A percentile compares a stretch with the other conserved stretches of the same genome.
Evolutionary conservation across 1,139 yeast genomes (phyloP).

Genomic region (Suhomyces coccinellae): DNA sequence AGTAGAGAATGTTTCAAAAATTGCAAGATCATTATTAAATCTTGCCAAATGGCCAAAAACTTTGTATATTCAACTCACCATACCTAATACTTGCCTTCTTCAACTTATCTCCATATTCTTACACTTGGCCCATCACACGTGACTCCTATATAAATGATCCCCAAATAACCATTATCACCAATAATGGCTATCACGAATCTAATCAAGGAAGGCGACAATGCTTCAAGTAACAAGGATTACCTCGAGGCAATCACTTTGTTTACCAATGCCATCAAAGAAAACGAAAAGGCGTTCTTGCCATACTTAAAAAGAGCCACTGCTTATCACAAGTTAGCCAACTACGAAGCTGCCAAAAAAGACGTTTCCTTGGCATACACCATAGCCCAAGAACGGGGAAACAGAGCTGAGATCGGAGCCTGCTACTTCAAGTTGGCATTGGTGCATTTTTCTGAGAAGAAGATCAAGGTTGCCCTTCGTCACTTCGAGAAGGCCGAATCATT

Average conservation of each 20-base stretch:
- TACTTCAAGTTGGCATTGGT: conserved; percentile 61
- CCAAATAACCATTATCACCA: background rate
- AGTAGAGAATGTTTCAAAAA: too few relatives aligned
- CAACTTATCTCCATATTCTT: too few relatives aligned
- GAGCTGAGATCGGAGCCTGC: conserved; percentile 56
- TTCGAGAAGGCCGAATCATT: conserved; percentile 51
- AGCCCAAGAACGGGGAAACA: conserved; percentile 53
- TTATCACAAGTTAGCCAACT: conserved; percentile 52
- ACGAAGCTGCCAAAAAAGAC: conserved; percentile 51
- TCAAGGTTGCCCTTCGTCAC: conserved; percentile 47
- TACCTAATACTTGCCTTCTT: too few relatives aligned
- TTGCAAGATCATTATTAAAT: too few relatives aligned
- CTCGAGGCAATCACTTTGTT: conserved; percentile 38
- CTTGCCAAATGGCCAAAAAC: too few relatives aligned
- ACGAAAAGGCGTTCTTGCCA: conserved; percentile 53
- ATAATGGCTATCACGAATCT: conserved; percentile 43
- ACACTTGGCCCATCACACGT: background rate
- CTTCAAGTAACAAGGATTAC: conserved; percentile 32
- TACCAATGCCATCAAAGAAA: conserved; percentile 35
- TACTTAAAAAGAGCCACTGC: conserved; percentile 57
- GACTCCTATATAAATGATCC: background rate
- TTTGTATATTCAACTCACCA: too few relatives aligned
- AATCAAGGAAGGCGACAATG: conserved; percentile 39
- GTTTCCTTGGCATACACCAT: conserved; percentile 55
- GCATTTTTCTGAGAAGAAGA: conserved; percentile 48